Conservation (phyloP, 495 filamentous ascomycete species). For the Annulohypoxylon maeteangense region DNA sequence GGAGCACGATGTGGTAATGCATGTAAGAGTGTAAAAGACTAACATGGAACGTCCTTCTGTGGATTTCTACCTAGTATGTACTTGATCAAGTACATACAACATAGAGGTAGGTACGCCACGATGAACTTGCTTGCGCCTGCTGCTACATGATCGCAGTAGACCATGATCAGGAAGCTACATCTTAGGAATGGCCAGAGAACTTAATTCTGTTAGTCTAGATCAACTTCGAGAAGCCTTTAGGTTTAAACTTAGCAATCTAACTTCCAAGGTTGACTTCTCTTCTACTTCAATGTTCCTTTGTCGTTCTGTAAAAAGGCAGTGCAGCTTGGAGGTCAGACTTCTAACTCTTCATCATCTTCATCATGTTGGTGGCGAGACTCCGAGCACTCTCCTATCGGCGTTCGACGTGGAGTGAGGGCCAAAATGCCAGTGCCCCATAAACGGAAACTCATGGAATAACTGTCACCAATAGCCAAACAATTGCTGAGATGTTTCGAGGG, state of each 20-base stretch:
- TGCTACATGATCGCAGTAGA: neutral
- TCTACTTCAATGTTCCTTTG: neutral
- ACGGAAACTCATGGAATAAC: neutral
- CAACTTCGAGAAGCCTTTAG: neutral
- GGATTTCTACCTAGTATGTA: neutral
- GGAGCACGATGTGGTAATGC: neutral
- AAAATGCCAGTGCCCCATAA: slow-evolving; percentile 8
- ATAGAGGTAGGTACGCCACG: neutral
- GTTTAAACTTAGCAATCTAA: neutral
- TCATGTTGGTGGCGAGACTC: neutral
- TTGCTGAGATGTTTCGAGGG: neutral
- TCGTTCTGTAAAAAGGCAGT: slow-evolving; percentile 1
- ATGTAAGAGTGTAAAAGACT: neutral
- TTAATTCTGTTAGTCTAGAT: neutral
- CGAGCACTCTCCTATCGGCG: slow-evolving; percentile 1
- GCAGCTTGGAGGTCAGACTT: neutral
- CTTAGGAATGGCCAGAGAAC: neutral
- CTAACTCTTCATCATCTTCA: neutral
- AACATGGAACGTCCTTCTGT: neutral
- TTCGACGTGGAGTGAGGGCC: slow-evolving; percentile 17
- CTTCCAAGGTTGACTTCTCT: neutral
- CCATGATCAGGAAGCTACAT: neutral
- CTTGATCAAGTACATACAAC: neutral
- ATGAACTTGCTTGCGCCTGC: neutral
- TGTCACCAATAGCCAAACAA: neutral